phyloP scores from a whole-genome alignment of 75 land plant genomes.

The Sequoia sempervirens region DNA sequence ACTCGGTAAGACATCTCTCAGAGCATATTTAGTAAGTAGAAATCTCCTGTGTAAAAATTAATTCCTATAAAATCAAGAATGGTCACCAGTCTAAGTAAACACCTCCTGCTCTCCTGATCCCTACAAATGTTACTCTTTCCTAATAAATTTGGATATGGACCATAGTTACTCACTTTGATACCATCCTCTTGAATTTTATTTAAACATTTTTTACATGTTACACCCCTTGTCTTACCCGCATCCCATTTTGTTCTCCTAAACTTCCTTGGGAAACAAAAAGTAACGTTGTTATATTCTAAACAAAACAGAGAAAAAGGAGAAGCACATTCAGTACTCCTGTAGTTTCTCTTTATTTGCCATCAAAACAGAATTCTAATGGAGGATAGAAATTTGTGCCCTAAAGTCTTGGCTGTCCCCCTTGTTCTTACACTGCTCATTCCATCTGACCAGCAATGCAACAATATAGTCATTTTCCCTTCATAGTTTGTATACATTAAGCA shows the following conservation, averaged over 20 bases:
- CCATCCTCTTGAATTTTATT: not conserved
- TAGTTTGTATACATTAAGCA: not conserved
- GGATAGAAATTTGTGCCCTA: not conserved
- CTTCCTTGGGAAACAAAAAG: too few species aligned
- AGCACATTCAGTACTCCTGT: too few species aligned
- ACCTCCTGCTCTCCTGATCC: not conserved
- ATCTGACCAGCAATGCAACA: not conserved
- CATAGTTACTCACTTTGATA: not conserved
- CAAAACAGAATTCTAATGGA: not conserved
- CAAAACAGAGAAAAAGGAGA: too few species aligned
- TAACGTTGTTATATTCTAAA: too few species aligned
- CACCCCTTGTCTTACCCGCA: not conserved
- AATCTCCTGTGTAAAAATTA: too few species aligned
- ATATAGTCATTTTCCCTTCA: not conserved
- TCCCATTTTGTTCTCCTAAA: not conserved
- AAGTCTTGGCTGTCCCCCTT: not conserved
- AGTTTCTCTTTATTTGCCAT: not conserved
- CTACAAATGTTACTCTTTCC: not conserved
- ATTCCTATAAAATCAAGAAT: not conserved
- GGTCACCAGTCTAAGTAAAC: not conserved
- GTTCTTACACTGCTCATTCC: not conserved
- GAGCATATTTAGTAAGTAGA: not conserved
- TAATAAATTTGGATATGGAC: not conserved
- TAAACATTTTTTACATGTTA: too few species aligned
- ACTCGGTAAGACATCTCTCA: not conserved